Evolutionary conservation across 2,329 filamentous ascomycete genomes (phyloP).

Genomic region (Delphinella strobiligena): DNA sequence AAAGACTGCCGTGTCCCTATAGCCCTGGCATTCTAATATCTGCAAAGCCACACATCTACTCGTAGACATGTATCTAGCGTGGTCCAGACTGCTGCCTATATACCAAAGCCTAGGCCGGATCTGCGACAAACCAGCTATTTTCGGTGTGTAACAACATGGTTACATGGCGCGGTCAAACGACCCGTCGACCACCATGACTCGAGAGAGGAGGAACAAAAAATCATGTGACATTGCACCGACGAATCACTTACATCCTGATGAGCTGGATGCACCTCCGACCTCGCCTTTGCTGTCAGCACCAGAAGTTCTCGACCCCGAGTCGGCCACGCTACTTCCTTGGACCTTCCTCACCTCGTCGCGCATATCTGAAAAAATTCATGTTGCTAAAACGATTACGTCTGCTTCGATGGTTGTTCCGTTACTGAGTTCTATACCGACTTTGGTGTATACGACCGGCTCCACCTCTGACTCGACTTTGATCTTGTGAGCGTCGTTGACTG

Average conservation of each 20-base stretch:
- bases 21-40: not conserved
- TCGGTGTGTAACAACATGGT: not conserved
- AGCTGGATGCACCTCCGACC: slow-evolving; percentile 30
- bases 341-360: slow-evolving; percentile 25
- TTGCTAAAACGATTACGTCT: slow-evolving; percentile 35
- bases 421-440: slow-evolving; percentile 29
- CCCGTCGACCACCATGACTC: too few species aligned
- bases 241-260: slow-evolving; percentile 22
- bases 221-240: too few species aligned
- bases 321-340: slow-evolving; percentile 29
- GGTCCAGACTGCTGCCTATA: not conserved
- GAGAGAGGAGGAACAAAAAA: too few species aligned
- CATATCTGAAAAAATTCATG: slow-evolving; percentile 34
- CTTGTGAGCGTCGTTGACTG: slow-evolving; percentile 5
- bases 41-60: not conserved
- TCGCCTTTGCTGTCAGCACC: slow-evolving; percentile 36
- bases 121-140: too few species aligned
- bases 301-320: slow-evolving; percentile 32
- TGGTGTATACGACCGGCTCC: slow-evolving; percentile 18
- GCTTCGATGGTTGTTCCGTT: slow-evolving; percentile 32
- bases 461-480: slow-evolving; percentile 7
- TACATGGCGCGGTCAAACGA: too few species aligned
- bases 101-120: not conserved
- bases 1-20: not conserved
- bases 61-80: not conserved